phyloP scores from a whole-genome alignment of 2,329 filamentous ascomycete species.

The Exophiala phaeomuriformis region DNA sequence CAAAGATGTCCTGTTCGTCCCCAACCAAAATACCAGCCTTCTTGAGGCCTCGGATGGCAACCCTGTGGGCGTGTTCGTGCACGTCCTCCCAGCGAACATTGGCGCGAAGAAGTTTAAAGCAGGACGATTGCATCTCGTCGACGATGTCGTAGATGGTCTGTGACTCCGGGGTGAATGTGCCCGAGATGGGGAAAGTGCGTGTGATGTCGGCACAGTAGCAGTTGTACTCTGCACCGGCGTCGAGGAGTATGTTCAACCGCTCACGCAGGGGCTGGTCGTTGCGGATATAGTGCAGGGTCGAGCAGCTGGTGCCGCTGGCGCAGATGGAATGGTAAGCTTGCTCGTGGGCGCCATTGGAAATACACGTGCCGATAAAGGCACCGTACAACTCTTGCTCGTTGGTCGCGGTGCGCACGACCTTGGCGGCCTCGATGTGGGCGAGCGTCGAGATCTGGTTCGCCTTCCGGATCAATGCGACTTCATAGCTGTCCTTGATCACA shows the following conservation, averaged over 20 bases:
- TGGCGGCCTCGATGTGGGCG: slow-evolving; percentile 68
- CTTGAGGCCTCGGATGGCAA: slow-evolving; percentile 65
- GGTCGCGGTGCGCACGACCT: slow-evolving; percentile 52
- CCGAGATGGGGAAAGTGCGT: slow-evolving; percentile 71
- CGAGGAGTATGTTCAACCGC: slow-evolving; percentile 69
- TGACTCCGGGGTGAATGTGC: slow-evolving; percentile 61
- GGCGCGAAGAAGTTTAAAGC: slow-evolving; percentile 61
- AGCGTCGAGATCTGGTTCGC: slow-evolving; percentile 72
- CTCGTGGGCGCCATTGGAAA: slow-evolving; percentile 61
- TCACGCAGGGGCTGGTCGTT: slow-evolving; percentile 68
- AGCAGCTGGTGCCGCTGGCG: slow-evolving; percentile 72
- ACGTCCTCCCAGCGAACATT: slow-evolving; percentile 65
- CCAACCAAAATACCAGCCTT: slow-evolving; percentile 64
- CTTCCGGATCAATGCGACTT: slow-evolving; percentile 70
- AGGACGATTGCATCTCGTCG: slow-evolving; percentile 69
- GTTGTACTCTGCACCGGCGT: slow-evolving; percentile 78
- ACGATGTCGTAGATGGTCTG: slow-evolving; percentile 70
- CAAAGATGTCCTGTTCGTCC: slow-evolving; percentile 64
- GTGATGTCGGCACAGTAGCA: slow-evolving; percentile 89
- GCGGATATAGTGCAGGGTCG: slow-evolving; percentile 75
- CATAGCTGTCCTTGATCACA: slow-evolving; percentile 77
- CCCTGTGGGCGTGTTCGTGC: slow-evolving; percentile 63
- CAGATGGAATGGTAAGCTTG: slow-evolving; percentile 89
- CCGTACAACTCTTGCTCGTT: slow-evolving; percentile 83
- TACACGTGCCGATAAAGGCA: slow-evolving; percentile 65